phyloP scores from a whole-genome alignment of 2,329 filamentous ascomycete genomes.

The Microsporum audouinii region DNA sequence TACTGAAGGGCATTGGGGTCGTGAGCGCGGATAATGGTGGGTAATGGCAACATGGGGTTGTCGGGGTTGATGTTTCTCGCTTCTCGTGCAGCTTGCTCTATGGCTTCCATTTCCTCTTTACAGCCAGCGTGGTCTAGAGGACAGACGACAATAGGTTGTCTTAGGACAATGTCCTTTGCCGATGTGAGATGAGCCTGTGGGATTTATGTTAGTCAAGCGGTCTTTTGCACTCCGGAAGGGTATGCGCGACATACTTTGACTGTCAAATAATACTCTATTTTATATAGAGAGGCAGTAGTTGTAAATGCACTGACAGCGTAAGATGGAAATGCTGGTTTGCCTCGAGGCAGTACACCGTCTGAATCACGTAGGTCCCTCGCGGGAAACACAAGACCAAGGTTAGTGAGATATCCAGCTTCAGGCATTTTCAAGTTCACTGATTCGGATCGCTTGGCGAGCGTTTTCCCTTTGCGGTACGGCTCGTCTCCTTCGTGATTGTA shows the following conservation, averaged over 20 bases:
- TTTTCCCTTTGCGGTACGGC: slow-evolving; percentile 78
- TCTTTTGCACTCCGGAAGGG: background rate
- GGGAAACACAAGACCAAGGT: slow-evolving; percentile 81
- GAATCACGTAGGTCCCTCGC: slow-evolving; percentile 75
- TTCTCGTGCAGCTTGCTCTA: slow-evolving; percentile 89
- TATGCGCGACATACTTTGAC: slow-evolving; percentile 59
- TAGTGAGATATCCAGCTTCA: slow-evolving; percentile 84
- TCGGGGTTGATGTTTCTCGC: slow-evolving; percentile 78
- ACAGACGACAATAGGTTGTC: slow-evolving; percentile 91
- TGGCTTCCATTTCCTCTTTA: slow-evolving; percentile 97
- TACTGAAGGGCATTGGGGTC: slow-evolving; percentile 54
- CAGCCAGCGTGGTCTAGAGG: slow-evolving; percentile 90
- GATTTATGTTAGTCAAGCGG: background rate
- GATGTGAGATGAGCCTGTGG: slow-evolving; percentile 72
- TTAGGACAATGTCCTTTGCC: slow-evolving; percentile 74
- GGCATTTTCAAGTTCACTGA: slow-evolving; percentile 72
- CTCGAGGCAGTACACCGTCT: slow-evolving; percentile 76
- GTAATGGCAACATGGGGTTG: slow-evolving; percentile 83
- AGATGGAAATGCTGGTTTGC: slow-evolving; percentile 76
- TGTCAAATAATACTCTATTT: slow-evolving; percentile 92
- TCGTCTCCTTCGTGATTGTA: slow-evolving; percentile 97
- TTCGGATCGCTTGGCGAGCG: slow-evolving; percentile 72
- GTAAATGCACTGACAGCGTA: slow-evolving; percentile 87
- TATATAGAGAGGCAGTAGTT: slow-evolving; percentile 86
- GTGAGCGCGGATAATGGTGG: slow-evolving; percentile 65